Evolutionary conservation across 768 basidiomycete species (phyloP), one percentile per base, ranked within the genome.

Genomic region (Coprinopsis cinerea): DNA sequence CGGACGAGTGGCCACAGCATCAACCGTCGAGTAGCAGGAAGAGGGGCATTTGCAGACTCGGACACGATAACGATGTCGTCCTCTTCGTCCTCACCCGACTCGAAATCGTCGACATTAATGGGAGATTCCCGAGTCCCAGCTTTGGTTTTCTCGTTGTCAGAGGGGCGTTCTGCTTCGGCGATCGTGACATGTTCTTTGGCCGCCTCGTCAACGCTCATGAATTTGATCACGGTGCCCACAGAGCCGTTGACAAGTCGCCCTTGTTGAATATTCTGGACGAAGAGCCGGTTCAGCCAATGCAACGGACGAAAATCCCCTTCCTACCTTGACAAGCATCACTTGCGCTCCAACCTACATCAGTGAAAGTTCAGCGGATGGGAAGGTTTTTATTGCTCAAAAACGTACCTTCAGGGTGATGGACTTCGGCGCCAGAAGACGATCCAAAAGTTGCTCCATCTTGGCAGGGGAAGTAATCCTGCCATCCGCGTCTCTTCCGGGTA

Each of bases 281-380:
- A 39, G 14, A 28, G 43, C 27, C 18, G n/a, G 28, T 20, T 42
- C 25, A 13, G 40, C 46, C 11, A 53, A 36, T 3, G 13, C 9
- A 30, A 6, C 13, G 4, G 23, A 2, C 9, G 20, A 24, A 36
- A 15, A n/a, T 24, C 42, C 17, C 15, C 34, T n/a, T 41, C 41
- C 6, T 51, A 81, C 85, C 72, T 86, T 86, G 55, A 86, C 73
- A 2, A 88, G 62, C 88, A 91, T 91, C 3, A 95, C 92, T 61
- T 95, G 92, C 2, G 90, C 88, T 11, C 84, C 85, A 45, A 84
- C 70, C 78, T 90, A 14, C 11, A 45, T 7, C 5, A 17, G 27
- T 18, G 28, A 9, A 43, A 5, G 23, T 40, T 20, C 7, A 51
- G 47, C 36, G 24, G 36, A 35, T 41, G n/a, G 27, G 44, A 39